These are phyloP conservation scores for Fusarium citri DNA, from an alignment of 2,329 filamentous ascomycete species.

Conservation along the genomic window DNA sequence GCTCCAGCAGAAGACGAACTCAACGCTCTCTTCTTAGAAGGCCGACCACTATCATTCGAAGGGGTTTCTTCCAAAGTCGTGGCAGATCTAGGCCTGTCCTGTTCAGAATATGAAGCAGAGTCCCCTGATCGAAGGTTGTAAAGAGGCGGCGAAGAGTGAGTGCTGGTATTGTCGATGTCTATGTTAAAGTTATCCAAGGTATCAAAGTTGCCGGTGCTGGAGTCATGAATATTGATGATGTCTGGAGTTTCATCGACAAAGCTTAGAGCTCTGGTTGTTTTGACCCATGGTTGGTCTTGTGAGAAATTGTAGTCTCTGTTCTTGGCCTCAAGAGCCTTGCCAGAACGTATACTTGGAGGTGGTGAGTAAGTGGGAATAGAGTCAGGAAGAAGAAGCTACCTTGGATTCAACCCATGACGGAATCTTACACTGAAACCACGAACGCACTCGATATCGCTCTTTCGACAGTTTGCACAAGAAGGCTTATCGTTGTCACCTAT, in stretches of 20 bases:
- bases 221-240: conserved; percentile 46
- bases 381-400: conserved; percentile 16
- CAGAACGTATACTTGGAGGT: conserved; percentile 34
- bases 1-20: conserved; percentile 33
- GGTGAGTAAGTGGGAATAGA: background rate
- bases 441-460: conserved; percentile 44
- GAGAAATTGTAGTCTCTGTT: conserved; percentile 42
- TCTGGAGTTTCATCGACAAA: conserved; percentile 49
- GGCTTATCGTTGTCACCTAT: conserved; percentile 39
- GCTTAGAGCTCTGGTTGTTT: conserved; percentile 42
- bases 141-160: conserved; percentile 22
- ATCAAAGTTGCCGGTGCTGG: conserved; percentile 28
- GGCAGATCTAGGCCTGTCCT: conserved; percentile 3
- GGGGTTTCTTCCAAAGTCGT: background rate
- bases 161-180: conserved; percentile 13
- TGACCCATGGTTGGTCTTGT: conserved; percentile 47
- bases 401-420: conserved; percentile 46
- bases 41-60: conserved; percentile 16
- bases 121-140: conserved; percentile 11
- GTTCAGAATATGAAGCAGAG: conserved; percentile 4
- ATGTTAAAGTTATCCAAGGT: conserved; percentile 16
- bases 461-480: conserved; percentile 46
- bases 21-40: conserved; percentile 39
- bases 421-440: conserved; percentile 47
- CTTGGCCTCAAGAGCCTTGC: conserved; percentile 28